These are phyloP conservation scores for Shiraia bambusicola DNA, from an alignment of 2,329 filamentous ascomycete species.

Conservation along the genomic window DNA sequence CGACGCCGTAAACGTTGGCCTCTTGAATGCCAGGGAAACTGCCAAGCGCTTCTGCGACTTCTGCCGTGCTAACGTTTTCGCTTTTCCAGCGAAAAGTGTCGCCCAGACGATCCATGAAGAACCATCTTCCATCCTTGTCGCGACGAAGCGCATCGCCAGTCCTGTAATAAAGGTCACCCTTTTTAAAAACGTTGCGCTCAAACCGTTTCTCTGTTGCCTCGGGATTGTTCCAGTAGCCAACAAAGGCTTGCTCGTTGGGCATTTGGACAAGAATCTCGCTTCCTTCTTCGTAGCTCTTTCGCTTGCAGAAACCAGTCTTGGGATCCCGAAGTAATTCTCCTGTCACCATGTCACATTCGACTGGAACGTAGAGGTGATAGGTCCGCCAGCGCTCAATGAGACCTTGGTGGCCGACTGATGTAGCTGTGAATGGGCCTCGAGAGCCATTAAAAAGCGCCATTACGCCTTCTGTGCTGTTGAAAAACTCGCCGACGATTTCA, in stretches of 20 bases:
- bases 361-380: constrained; percentile 62
- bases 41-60: constrained; percentile 51
- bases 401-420: constrained; percentile 72
- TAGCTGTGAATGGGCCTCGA: constrained; percentile 61
- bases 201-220: constrained; percentile 63
- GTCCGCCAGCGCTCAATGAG: constrained; percentile 57
- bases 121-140: constrained; percentile 50
- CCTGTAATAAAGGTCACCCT: constrained; percentile 53
- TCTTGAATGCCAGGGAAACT: constrained; percentile 48
- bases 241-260: constrained; percentile 60
- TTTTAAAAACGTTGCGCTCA: constrained; percentile 49
- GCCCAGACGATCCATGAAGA: constrained; percentile 52
- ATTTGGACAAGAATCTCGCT: constrained; percentile 74
- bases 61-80: constrained; percentile 53
- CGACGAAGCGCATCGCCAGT: constrained; percentile 51
- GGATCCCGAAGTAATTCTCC: constrained; percentile 67
- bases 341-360: constrained; percentile 67
- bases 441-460: constrained; percentile 63
- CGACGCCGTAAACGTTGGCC: constrained; percentile 54
- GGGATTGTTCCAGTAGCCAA: constrained; percentile 69
- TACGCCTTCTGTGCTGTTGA: constrained; percentile 74
- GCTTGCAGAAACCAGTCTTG: constrained; percentile 66
- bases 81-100: constrained; percentile 55
- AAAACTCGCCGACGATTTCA: constrained; percentile 69
- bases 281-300: constrained; percentile 65